Evolutionary conservation across 768 basidiomycete genomes (phyloP).

Genomic region (Termitomyces eurrhizus): DNA sequence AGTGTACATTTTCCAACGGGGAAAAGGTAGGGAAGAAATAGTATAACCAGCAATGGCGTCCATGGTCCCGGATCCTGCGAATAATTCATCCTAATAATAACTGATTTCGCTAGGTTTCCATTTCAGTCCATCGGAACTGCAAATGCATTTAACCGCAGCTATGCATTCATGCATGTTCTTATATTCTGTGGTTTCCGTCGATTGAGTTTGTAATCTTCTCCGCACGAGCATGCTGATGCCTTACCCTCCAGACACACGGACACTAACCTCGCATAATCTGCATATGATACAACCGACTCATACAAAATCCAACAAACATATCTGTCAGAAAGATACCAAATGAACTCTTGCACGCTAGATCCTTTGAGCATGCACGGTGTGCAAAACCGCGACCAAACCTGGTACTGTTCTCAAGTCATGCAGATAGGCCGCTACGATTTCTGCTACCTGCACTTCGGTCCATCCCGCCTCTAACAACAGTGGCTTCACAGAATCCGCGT

Average conservation of each 20-base stretch:
- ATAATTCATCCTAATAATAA: not conserved
- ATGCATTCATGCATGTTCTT: not conserved
- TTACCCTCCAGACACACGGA: too few species aligned
- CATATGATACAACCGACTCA: not conserved
- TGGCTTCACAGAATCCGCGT: constrained; percentile 45
- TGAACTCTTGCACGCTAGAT: not conserved
- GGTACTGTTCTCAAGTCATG: constrained; percentile 41
- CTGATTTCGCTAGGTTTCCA: not conserved
- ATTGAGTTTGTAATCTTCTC: too few species aligned
- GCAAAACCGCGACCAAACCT: constrained; percentile 47
- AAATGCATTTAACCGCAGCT: not conserved
- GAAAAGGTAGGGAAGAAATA: not conserved
- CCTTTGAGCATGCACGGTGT: constrained; percentile 42
- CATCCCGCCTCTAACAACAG: constrained; percentile 40
- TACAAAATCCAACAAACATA: not conserved
- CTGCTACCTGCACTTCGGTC: constrained; percentile 31
- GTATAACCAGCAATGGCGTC: not conserved
- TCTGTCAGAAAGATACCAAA: not conserved
- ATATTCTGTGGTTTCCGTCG: not conserved
- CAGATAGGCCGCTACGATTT: constrained; percentile 36
- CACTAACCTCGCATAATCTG: not conserved
- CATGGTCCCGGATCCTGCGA: not conserved
- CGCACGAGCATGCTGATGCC: not conserved
- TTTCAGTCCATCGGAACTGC: not conserved
- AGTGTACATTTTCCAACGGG: not conserved